phyloP scores from a whole-genome alignment of 805 yeast species.

The Saturnispora hagleri region DNA sequence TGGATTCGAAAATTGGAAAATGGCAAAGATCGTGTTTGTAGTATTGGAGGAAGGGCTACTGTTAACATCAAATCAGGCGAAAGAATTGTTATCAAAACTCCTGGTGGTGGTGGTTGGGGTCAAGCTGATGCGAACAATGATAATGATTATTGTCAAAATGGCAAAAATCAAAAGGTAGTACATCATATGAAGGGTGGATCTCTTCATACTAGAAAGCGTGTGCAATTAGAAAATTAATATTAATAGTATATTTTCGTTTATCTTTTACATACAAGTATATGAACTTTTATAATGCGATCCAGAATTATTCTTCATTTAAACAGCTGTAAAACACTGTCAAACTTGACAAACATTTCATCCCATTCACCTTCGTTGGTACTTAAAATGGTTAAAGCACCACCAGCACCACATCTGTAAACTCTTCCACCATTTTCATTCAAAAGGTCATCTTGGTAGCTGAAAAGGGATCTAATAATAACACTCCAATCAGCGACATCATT shows the following conservation, averaged over 20 bases:
- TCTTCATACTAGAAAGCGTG: slow-evolving; percentile 22
- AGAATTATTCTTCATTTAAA: slow-evolving; percentile 30
- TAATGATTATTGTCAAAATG: neutral
- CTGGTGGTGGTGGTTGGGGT: slow-evolving; percentile 87
- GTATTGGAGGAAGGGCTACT: slow-evolving; percentile 66
- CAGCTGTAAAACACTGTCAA: slow-evolving; percentile 71
- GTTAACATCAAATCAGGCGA: slow-evolving; percentile 53
- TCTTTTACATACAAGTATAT: neutral
- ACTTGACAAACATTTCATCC: slow-evolving; percentile 81
- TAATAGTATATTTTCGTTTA: neutral
- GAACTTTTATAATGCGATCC: neutral
- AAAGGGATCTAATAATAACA: slow-evolving; percentile 81
- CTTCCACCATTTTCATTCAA: slow-evolving; percentile 12
- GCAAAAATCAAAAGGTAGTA: neutral
- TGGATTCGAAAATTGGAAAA: slow-evolving; percentile 32
- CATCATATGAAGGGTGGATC: slow-evolving; percentile 23
- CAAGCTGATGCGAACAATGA: slow-evolving; percentile 7
- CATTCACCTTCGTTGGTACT: slow-evolving; percentile 80
- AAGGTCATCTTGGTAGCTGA: slow-evolving; percentile 47
- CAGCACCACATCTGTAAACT: slow-evolving; percentile 89
- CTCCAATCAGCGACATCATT: slow-evolving; percentile 92
- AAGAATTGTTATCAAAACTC: slow-evolving; percentile 56
- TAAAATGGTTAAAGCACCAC: slow-evolving; percentile 92
- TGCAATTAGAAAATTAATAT: slow-evolving; percentile 25
- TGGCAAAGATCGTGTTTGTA: slow-evolving; percentile 30